Percentiles rank a stretch among this genome's conserved stretches.
phyloP scores from a whole-genome alignment of 805 yeast genomes.

The Lipomyces japonicus region DNA sequence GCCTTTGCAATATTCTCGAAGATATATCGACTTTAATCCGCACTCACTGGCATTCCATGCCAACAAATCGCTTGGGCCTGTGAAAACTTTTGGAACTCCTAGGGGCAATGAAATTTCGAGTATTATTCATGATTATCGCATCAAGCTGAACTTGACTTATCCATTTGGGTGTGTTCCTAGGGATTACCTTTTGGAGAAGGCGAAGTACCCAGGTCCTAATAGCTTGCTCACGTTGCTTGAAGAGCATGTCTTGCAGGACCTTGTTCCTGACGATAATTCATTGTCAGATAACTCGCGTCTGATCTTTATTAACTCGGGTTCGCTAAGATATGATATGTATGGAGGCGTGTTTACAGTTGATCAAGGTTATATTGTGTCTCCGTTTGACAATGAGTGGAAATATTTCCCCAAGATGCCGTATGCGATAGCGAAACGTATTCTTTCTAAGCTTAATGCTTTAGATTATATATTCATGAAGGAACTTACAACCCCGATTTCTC shows the following conservation, averaged over 20 bases:
- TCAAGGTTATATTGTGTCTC: slow-evolving; percentile 76
- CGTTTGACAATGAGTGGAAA: slow-evolving; percentile 79
- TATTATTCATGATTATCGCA: slow-evolving; percentile 45
- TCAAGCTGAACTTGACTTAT: slow-evolving; percentile 50
- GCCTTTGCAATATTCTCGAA: slow-evolving; percentile 45
- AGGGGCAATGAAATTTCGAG: slow-evolving; percentile 51
- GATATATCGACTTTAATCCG: slow-evolving; percentile 78
- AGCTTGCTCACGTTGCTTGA: slow-evolving; percentile 61
- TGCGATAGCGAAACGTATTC: slow-evolving; percentile 51
- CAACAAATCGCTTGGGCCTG: slow-evolving; percentile 29
- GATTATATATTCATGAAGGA: slow-evolving; percentile 42
- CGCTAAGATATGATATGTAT: slow-evolving; percentile 80
- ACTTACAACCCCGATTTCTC: slow-evolving; percentile 25
- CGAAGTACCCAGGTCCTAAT: slow-evolving; percentile 55
- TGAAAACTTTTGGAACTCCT: slow-evolving; percentile 48
- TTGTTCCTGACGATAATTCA: slow-evolving; percentile 32
- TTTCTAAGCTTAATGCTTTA: slow-evolving; percentile 54
- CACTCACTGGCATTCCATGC: slow-evolving; percentile 68
- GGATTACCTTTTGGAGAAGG: slow-evolving; percentile 63
- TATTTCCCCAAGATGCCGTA: slow-evolving; percentile 57
- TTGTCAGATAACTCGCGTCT: slow-evolving; percentile 43
- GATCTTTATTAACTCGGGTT: slow-evolving; percentile 78
- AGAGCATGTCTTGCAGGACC: slow-evolving; percentile 50
- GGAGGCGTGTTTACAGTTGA: slow-evolving; percentile 80
- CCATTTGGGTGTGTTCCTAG: slow-evolving; percentile 63